Evolutionary conservation across 495 filamentous ascomycete species (phyloP).

Genomic region (Tricharina praecox): DNA sequence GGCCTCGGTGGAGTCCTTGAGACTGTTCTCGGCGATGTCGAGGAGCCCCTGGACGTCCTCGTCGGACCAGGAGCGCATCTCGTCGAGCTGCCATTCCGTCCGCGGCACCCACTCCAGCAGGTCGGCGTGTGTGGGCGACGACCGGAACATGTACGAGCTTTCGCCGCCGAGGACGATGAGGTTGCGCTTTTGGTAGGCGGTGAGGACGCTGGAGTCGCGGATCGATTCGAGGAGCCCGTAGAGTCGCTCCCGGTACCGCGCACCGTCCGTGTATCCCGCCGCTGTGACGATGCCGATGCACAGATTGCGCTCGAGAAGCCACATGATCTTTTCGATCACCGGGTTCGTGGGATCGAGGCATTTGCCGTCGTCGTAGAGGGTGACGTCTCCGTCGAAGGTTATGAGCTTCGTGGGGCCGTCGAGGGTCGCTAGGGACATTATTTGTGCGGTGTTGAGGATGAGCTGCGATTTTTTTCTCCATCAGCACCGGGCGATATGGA

Average conservation of each 20-base stretch:
- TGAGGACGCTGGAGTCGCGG: slow-evolving; percentile 42
- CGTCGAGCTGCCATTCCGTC: slow-evolving; percentile 60
- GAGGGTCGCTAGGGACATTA: slow-evolving; percentile 59
- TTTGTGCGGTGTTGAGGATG: slow-evolving; percentile 83
- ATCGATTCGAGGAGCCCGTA: slow-evolving; percentile 72
- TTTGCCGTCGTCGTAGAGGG: slow-evolving; percentile 84
- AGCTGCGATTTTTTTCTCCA: no score
- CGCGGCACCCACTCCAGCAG: slow-evolving; percentile 42
- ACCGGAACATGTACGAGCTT: slow-evolving; percentile 24
- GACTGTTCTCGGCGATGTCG: slow-evolving; percentile 66
- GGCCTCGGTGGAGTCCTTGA: slow-evolving; percentile 59
- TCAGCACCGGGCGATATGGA: no score
- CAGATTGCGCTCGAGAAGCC: slow-evolving; percentile 37
- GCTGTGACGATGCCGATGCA: slow-evolving; percentile 85
- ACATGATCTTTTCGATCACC: slow-evolving; percentile 60
- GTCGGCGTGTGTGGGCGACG: slow-evolving; percentile 36
- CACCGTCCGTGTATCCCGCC: slow-evolving; percentile 79
- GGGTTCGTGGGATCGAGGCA: slow-evolving; percentile 55
- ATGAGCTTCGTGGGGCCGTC: slow-evolving; percentile 57
- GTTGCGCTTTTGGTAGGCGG: slow-evolving; percentile 47
- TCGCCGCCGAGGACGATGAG: slow-evolving; percentile 76
- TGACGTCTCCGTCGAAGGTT: slow-evolving; percentile 96
- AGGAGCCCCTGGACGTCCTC: slow-evolving; percentile 59
- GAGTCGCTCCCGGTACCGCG: slow-evolving; percentile 66
- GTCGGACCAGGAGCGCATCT: slow-evolving; percentile 76